Percentiles rank a stretch among this genome's conserved stretches.
These are phyloP conservation scores for Penicillium nucicola DNA, from an alignment of 495 filamentous ascomycete genomes.

Conservation along the genomic window DNA sequence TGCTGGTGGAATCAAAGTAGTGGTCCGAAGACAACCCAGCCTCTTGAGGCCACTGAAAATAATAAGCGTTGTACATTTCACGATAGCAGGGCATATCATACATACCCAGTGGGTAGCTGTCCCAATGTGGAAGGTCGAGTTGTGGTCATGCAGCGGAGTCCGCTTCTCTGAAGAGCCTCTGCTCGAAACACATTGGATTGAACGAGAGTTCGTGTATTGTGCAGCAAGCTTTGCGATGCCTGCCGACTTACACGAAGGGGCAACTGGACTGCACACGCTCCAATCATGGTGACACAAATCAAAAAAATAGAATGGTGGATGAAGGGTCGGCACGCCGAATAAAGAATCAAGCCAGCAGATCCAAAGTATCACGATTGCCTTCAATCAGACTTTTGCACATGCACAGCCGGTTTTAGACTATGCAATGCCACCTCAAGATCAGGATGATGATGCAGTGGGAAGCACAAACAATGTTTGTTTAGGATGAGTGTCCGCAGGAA, in stretches of 20 bases:
- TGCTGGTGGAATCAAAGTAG: neutral
- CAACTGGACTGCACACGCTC: constrained; percentile 5
- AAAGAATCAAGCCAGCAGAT: neutral
- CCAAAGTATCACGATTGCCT: neutral
- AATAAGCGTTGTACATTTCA: neutral
- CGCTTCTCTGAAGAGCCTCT: neutral
- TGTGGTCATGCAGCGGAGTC: constrained; percentile 12
- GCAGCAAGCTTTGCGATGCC: neutral
- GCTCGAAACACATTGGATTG: constrained; percentile 1
- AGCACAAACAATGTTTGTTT: too few relatives aligned
- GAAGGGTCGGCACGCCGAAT: too few relatives aligned
- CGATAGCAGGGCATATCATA: neutral
- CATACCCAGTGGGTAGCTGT: constrained; percentile 13
- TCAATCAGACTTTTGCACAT: neutral
- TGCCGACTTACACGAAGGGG: constrained; percentile 8
- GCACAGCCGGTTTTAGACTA: neutral
- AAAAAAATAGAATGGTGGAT: neutral
- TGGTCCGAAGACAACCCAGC: neutral
- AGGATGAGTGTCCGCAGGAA: too few relatives aligned
- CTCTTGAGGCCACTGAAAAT: neutral
- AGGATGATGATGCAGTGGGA: neutral
- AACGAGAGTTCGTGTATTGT: neutral
- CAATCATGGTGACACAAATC: constrained; percentile 17
- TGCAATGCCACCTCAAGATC: neutral
- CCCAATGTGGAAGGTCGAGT: neutral